These are phyloP conservation scores for Xerophyta viscosa DNA, from an alignment of 106 monocot genomes.

Conservation along the genomic window DNA sequence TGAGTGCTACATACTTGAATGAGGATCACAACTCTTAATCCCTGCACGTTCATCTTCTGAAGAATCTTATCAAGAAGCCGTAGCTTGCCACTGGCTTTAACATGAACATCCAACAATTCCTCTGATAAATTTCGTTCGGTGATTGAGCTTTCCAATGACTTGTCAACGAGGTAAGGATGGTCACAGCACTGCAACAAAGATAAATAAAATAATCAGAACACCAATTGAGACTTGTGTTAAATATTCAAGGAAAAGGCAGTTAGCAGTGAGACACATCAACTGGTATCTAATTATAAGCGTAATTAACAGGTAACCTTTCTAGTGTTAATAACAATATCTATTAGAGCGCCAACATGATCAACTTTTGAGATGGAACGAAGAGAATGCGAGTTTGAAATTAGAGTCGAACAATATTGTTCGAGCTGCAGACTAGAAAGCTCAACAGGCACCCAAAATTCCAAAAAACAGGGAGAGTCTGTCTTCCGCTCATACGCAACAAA, in stretches of 20 bases:
- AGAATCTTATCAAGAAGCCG: conserved; percentile 80
- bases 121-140: conserved; percentile 25
- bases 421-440: conserved; percentile 75
- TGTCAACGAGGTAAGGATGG: conserved; percentile 82
- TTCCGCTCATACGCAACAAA: conserved; percentile 49
- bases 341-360: conserved; percentile 69
- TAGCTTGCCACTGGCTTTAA: conserved; percentile 77
- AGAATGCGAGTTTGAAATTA: conserved; percentile 46
- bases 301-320: conserved; percentile 87
- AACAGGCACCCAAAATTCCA: conserved; percentile 96
- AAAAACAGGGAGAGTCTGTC: conserved; percentile 44
- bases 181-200: conserved; percentile 75
- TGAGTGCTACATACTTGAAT: conserved; percentile 45
- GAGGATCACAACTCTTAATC: conserved; percentile 66
- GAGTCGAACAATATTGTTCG: conserved; percentile 63
- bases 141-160: conserved; percentile 39
- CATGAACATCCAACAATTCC: conserved; percentile 66
- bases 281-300: too few species aligned
- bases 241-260: too few species aligned
- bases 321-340: conserved; percentile 47
- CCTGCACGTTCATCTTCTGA: conserved; percentile 39
- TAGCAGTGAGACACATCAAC: too few species aligned
- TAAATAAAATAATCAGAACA: not conserved
- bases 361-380: conserved; percentile 51
- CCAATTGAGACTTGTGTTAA: not conserved